Evolutionary conservation across 345 rosid genomes (phyloP).

Genomic region (Psidium guajava): DNA sequence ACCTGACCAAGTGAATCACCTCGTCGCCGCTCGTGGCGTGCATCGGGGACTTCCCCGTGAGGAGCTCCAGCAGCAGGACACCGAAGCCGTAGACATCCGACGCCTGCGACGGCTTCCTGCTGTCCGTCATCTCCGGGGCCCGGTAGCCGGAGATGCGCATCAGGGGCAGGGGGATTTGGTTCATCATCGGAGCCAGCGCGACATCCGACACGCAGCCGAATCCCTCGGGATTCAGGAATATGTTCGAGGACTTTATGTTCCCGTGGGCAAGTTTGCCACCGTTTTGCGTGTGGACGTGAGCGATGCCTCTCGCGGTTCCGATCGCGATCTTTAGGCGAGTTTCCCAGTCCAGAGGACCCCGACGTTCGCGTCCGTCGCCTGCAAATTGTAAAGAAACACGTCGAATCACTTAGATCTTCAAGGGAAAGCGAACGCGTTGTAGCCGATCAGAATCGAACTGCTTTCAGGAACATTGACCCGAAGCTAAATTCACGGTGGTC

Average conservation of each 20-base stretch:
- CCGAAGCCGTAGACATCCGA: slow-evolving; percentile 88
- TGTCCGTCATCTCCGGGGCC: slow-evolving; percentile 88
- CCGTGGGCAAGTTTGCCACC: slow-evolving; percentile 83
- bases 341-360: slow-evolving; percentile 67
- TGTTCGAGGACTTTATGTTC: slow-evolving; percentile 76
- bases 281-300: slow-evolving; percentile 52
- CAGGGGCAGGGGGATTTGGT: slow-evolving; percentile 42
- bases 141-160: slow-evolving; percentile 65
- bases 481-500: not conserved
- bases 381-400: not conserved
- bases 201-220: slow-evolving; percentile 64
- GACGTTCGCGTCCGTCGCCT: slow-evolving; percentile 51
- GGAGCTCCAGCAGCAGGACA: slow-evolving; percentile 74
- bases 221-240: slow-evolving; percentile 53
- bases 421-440: not conserved
- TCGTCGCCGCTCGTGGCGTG: slow-evolving; percentile 48
- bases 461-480: not conserved
- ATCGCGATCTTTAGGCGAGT: slow-evolving; percentile 58
- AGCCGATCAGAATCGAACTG: not conserved
- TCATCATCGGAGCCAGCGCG: slow-evolving; percentile 65
- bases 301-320: slow-evolving; percentile 79
- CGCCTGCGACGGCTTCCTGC: slow-evolving; percentile 59
- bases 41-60: slow-evolving; percentile 68
- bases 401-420: not conserved
- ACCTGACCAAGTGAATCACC: slow-evolving; percentile 68